phyloP scores from a whole-genome alignment of 352 stramenopile genomes.

The Phytophthora colocasiae region DNA sequence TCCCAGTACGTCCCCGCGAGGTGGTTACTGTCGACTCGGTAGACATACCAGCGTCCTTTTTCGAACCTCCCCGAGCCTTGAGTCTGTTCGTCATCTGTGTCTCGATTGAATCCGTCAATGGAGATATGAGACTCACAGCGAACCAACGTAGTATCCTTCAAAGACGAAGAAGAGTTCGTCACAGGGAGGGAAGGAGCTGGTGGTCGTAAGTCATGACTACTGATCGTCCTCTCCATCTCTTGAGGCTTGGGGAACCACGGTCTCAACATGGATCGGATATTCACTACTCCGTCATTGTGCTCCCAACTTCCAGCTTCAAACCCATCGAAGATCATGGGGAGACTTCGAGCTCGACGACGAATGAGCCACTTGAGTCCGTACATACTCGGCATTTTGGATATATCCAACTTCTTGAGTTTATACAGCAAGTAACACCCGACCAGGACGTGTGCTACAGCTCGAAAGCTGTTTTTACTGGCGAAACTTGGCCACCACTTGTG shows the following conservation, averaged over 20 bases:
- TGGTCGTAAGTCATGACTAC: too few relatives aligned
- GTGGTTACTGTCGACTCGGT: conserved; percentile 81
- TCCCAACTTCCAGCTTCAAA: conserved; percentile 68
- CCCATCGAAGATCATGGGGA: conserved; percentile 70
- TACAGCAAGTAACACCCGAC: conserved; percentile 38
- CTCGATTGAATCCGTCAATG: conserved; percentile 67
- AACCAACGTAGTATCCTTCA: too few relatives aligned
- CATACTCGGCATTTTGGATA: conserved; percentile 70
- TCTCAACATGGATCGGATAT: conserved; percentile 74
- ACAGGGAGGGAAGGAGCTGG: too few relatives aligned
- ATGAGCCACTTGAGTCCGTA: conserved; percentile 73
- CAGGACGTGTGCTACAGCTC: conserved; percentile 21
- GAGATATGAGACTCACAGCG: too few relatives aligned
- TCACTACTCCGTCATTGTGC: conserved; percentile 80
- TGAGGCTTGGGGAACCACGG: conserved; percentile 69
- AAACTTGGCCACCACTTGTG: conserved; percentile 31
- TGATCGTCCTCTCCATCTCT: conserved; percentile 51
- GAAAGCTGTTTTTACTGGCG: conserved; percentile 11
- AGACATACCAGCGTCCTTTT: conserved; percentile 82
- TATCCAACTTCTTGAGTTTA: conserved; percentile 59
- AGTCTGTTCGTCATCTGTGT: conserved; percentile 40
- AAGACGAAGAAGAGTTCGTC: too few relatives aligned
- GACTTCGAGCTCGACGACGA: conserved; percentile 46
- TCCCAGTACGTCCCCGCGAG: conserved; percentile 78
- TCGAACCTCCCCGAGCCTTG: conserved; percentile 38